Percentiles rank a stretch among this genome's conserved stretches.
phyloP scores from a whole-genome alignment of 192 early-diverging fungal species.

The Diversispora epigaea region DNA sequence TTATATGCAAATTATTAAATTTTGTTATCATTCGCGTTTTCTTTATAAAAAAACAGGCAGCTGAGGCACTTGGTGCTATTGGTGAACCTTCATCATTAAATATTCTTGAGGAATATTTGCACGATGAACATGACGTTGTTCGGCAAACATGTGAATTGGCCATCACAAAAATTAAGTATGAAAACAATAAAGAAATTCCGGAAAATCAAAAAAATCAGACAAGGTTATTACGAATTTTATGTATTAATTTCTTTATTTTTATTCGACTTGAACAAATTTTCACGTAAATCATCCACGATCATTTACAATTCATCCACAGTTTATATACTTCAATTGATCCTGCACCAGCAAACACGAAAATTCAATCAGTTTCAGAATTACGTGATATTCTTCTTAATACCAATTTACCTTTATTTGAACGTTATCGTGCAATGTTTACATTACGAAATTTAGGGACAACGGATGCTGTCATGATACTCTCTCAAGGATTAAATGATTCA shows the following conservation, averaged over 20 bases:
- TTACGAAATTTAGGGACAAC: slow-evolving; percentile 81
- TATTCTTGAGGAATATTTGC: slow-evolving; percentile 73
- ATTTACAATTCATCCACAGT: slow-evolving; percentile 31
- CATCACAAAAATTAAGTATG: slow-evolving; percentile 81
- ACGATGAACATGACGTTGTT: slow-evolving; percentile 69
- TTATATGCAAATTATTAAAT: background rate
- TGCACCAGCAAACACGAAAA: slow-evolving; percentile 73
- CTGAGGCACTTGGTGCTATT: slow-evolving; percentile 94
- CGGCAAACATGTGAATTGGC: slow-evolving; percentile 91
- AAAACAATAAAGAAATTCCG: slow-evolving; percentile 57
- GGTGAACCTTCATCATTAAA: slow-evolving; percentile 65
- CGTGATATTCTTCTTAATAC: slow-evolving; percentile 64
- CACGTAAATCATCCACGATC: background rate
- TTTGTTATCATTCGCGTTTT: background rate
- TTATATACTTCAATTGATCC: slow-evolving; percentile 86
- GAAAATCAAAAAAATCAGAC: slow-evolving; percentile 39
- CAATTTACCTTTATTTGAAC: slow-evolving; percentile 77
- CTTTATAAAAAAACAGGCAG: slow-evolving; percentile 55
- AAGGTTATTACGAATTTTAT: background rate
- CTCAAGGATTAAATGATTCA: slow-evolving; percentile 68
- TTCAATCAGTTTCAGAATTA: slow-evolving; percentile 66
- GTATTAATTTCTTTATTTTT: background rate
- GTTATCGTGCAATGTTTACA: slow-evolving; percentile 95
- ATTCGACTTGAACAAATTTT: background rate
- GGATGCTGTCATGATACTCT: slow-evolving; percentile 81